These are phyloP conservation scores for Calycina marina DNA, from an alignment of 2,329 filamentous ascomycete genomes.

Conservation along the genomic window DNA sequence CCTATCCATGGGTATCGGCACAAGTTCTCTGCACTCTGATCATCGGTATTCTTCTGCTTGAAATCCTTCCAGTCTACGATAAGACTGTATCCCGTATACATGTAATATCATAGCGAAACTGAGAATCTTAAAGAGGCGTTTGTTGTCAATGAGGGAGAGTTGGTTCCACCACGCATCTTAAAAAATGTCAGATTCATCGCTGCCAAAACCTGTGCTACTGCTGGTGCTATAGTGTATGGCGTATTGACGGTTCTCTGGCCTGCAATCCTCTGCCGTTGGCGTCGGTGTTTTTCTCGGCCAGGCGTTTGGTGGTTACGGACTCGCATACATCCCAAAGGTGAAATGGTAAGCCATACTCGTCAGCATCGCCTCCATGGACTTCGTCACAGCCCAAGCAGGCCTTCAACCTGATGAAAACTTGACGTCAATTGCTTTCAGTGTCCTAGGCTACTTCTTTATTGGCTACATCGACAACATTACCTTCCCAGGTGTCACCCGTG, in stretches of 20 bases:
- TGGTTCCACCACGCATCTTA: constrained; percentile 31
- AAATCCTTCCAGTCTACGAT: constrained; percentile 13
- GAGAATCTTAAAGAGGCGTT: constrained; percentile 22
- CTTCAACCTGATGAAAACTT: not conserved
- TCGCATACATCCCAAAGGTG: constrained; percentile 22
- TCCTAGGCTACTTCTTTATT: constrained; percentile 22
- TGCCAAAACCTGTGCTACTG: constrained; percentile 25
- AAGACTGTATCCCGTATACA: not conserved
- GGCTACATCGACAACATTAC: constrained; percentile 28
- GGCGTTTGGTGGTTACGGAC: constrained; percentile 23
- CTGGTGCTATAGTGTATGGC: constrained; percentile 32
- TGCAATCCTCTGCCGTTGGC: constrained; percentile 27
- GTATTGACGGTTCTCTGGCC: constrained; percentile 31
- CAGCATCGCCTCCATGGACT: not conserved
- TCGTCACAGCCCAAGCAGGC: constrained; percentile 20
- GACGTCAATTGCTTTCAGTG: not conserved
- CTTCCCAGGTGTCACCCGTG: constrained; percentile 29
- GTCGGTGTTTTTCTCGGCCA: constrained; percentile 29
- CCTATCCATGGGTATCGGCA: constrained; percentile 29
- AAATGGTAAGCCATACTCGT: not conserved
- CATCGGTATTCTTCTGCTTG: constrained; percentile 8
- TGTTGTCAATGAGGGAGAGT: constrained; percentile 24
- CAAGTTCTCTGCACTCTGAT: constrained; percentile 22
- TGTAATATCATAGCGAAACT: not conserved
- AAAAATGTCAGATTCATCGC: constrained; percentile 26